Evolutionary conservation across 2,329 filamentous ascomycete genomes (phyloP).

Genomic region (Apiospora arundinis): DNA sequence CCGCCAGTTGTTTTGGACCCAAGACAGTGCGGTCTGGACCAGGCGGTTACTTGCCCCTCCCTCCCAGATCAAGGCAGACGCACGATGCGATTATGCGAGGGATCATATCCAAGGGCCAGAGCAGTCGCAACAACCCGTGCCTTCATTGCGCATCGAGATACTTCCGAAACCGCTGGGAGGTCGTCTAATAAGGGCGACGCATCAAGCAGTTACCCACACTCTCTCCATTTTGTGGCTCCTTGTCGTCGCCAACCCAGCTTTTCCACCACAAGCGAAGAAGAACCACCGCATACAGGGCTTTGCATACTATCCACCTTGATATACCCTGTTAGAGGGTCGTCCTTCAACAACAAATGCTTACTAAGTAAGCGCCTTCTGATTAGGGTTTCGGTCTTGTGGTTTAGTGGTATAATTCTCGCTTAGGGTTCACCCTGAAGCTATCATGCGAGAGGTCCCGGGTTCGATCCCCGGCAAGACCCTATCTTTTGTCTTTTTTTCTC

Average conservation of each 20-base stretch:
- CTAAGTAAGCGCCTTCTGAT: background rate
- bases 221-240: background rate
- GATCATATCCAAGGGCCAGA: background rate
- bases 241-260: constrained; percentile 6
- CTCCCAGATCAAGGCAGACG: constrained; percentile 12
- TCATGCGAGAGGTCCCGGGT: constrained; percentile 13
- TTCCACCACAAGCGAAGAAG: background rate
- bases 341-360: constrained; percentile 11
- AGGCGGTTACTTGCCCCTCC: constrained; percentile 23
- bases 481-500: background rate
- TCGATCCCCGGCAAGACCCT: constrained; percentile 18
- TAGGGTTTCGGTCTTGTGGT: constrained; percentile 10
- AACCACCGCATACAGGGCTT: background rate
- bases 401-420: constrained; percentile 20
- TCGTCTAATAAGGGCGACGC: background rate
- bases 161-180: background rate
- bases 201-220: background rate
- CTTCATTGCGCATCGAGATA: background rate
- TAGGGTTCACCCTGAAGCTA: constrained; percentile 10
- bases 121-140: background rate
- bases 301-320: background rate
- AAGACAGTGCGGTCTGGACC: background rate
- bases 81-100: constrained; percentile 16
- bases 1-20: constrained; percentile 21
- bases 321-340: background rate